These are phyloP conservation scores for Phytophthora fragariaefolia DNA, from an alignment of 352 stramenopile genomes.

Conservation along the genomic window DNA sequence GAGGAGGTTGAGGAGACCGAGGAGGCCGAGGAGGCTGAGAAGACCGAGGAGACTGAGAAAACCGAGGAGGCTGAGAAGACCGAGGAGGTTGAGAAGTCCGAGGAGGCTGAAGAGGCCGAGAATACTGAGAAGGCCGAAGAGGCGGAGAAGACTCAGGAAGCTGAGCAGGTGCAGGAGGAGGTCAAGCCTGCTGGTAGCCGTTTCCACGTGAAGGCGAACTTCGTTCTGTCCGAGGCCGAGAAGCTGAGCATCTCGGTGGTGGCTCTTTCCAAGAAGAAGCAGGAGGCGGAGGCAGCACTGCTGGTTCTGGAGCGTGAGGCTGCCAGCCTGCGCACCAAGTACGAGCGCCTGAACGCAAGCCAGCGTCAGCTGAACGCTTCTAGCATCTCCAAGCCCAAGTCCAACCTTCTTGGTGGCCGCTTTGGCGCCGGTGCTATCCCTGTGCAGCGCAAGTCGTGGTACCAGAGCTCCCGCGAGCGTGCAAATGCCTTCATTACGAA, in stretches of 20 bases:
- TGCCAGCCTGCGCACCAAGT: slow-evolving; percentile 78
- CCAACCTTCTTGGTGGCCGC: slow-evolving; percentile 58
- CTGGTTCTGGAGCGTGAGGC: slow-evolving; percentile 76
- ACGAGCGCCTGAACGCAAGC: slow-evolving; percentile 81
- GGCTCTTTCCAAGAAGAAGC: slow-evolving; percentile 80
- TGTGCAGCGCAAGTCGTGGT: slow-evolving; percentile 62
- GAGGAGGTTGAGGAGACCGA: slow-evolving; percentile 16
- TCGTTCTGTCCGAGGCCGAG: slow-evolving; percentile 79
- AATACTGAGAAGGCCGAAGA: slow-evolving; percentile 28
- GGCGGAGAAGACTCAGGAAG: slow-evolving; percentile 30
- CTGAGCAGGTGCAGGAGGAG: slow-evolving; percentile 29
- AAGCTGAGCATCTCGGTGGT: slow-evolving; percentile 77
- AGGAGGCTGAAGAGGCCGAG: slow-evolving; percentile 8
- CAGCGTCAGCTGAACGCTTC: slow-evolving; percentile 66
- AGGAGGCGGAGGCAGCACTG: slow-evolving; percentile 73
- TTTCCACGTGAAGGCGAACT: slow-evolving; percentile 78
- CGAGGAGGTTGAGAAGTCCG: slow-evolving; percentile 10
- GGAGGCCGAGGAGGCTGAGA: slow-evolving; percentile 17
- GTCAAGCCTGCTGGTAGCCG: slow-evolving; percentile 43
- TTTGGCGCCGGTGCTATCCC: slow-evolving; percentile 46
- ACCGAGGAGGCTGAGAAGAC: slow-evolving; percentile 4
- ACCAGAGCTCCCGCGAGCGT: slow-evolving; percentile 72
- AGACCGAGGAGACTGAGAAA: slow-evolving; percentile 20
- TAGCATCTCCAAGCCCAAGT: slow-evolving; percentile 70
- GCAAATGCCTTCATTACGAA: slow-evolving; percentile 70